Evolutionary conservation across 495 filamentous ascomycete species (phyloP).

Genomic region (Venustampulla echinocandica): DNA sequence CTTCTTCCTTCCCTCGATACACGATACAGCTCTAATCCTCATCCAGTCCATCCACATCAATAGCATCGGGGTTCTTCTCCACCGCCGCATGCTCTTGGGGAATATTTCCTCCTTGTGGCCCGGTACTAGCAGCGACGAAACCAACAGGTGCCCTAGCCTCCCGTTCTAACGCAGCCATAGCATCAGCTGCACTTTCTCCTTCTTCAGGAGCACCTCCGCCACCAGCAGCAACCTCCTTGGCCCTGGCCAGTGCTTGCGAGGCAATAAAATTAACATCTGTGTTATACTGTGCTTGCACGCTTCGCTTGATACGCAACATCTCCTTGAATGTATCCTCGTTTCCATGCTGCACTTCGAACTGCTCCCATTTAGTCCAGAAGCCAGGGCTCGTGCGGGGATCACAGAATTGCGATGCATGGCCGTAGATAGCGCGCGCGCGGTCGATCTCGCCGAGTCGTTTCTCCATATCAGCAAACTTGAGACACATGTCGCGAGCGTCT

Average conservation of each 20-base stretch:
- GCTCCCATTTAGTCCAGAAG: conserved; percentile 97
- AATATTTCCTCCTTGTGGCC: conserved; percentile 64
- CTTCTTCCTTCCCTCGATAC: no score
- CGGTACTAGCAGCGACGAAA: conserved; percentile 81
- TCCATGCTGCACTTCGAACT: conserved; percentile 92
- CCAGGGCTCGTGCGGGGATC: conserved; percentile 81
- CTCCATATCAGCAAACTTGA: conserved; percentile 99
- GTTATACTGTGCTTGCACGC: conserved; percentile 95
- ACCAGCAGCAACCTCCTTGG: conserved; percentile 50
- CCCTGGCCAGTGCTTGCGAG: conserved; percentile 82
- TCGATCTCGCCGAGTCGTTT: conserved; percentile 93
- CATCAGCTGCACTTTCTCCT: conserved; percentile 51
- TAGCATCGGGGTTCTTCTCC: conserved; percentile 79
- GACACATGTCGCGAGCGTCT: conserved; percentile 95
- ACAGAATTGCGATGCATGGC: conserved; percentile 93
- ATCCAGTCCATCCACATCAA: conserved; percentile 60
- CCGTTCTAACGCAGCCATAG: conserved; percentile 85
- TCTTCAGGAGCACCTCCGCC: conserved; percentile 31
- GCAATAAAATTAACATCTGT: conserved; percentile 99
- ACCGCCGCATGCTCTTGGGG: conserved; percentile 31
- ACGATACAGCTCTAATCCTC: no score
- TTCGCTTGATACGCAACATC: conserved; percentile 95
- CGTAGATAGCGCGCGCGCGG: conserved; percentile 88
- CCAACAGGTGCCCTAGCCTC: conserved; percentile 82
- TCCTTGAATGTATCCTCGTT: conserved; percentile 99